Evolutionary conservation across 495 filamentous ascomycete species (phyloP).

Genomic region (Durotheca rogersii): DNA sequence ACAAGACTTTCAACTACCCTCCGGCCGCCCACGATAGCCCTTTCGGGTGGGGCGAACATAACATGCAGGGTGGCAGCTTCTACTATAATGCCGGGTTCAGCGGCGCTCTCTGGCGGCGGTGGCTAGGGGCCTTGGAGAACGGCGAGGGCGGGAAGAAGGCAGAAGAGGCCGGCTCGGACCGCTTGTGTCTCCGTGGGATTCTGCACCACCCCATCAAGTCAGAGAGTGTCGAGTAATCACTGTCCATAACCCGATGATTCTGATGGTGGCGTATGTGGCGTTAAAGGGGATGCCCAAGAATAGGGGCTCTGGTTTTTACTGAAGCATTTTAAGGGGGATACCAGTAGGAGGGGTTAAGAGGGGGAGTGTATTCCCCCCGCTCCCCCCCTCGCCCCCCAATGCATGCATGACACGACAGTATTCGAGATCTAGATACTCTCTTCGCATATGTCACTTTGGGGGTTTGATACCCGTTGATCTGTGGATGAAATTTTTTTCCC

Average conservation of each 20-base stretch:
- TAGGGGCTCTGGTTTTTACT: slow-evolving; percentile 11
- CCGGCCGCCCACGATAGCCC: slow-evolving; percentile 54
- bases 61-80: slow-evolving; percentile 49
- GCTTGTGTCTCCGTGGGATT: slow-evolving; percentile 81
- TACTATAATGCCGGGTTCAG: slow-evolving; percentile 52
- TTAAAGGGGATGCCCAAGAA: slow-evolving; percentile 11
- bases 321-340: slow-evolving; percentile 20
- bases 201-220: slow-evolving; percentile 79
- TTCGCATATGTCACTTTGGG: slow-evolving; percentile 21
- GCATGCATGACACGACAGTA: slow-evolving; percentile 23
- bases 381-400: no score
- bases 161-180: slow-evolving; percentile 52
- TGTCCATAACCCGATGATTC: background rate
- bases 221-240: slow-evolving; percentile 23
- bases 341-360: slow-evolving; percentile 17
- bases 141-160: slow-evolving; percentile 44
- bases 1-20: slow-evolving; percentile 66
- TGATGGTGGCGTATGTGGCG: slow-evolving; percentile 27
- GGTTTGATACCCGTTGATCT: slow-evolving; percentile 28
- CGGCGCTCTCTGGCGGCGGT: slow-evolving; percentile 48
- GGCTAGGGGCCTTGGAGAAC: slow-evolving; percentile 49
- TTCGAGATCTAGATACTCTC: slow-evolving; percentile 19
- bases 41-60: slow-evolving; percentile 54
- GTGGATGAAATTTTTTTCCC: slow-evolving; percentile 6
- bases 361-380: no score